Evolutionary conservation across 139 green algal genomes (phyloP), one percentile per base, ranked within the genome.

Genomic region (Micromonas commoda): DNA sequence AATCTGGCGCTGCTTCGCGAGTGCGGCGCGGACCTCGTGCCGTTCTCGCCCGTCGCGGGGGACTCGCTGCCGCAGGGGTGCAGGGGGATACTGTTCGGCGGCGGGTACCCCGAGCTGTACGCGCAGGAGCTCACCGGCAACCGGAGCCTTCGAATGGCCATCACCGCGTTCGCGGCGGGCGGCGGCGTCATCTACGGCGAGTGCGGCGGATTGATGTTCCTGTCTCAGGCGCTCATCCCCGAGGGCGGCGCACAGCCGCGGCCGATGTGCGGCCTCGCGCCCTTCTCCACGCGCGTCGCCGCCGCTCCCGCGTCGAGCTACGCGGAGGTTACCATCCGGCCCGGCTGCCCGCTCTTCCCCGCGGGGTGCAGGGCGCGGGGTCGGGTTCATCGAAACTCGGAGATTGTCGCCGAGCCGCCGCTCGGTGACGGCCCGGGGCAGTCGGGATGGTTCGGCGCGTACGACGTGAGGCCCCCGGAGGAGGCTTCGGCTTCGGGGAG

Each of bases 111-210:
- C 2, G 89, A 95, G 80, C 63, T 90, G 35, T 79, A 92, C 45
- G 86, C 88, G 1, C 60, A 65, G n/a, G 64, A 82, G 73, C 90
- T 98, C 39, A 75, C 90, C 0, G 72, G 69, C 4, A 97, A 98
- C 79, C 38, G 52, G 20, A 54, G 73, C 23, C 77, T 93, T 68
- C 68, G 88, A 29, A 77, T 83, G 16, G 86, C 80, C 19, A 76
- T 96, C 21, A 80, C 79, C 16, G 91, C 89, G 0, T 97, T 98
- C 89, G 90, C 87, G 5, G 79, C 81, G 6, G 87, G 86, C 16
- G 93, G 94, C 9, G 93, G 93, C 16, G 82, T 97, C 13, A 82
- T 97, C 39, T 92, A 97, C 71, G 94, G 85, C 0, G 94, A 98
- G 86, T 94, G 89, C 33, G 93, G 86, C 2, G 93, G 91, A 5